phyloP scores from a whole-genome alignment of 352 stramenopile species.

The Pythium folliculosum region DNA sequence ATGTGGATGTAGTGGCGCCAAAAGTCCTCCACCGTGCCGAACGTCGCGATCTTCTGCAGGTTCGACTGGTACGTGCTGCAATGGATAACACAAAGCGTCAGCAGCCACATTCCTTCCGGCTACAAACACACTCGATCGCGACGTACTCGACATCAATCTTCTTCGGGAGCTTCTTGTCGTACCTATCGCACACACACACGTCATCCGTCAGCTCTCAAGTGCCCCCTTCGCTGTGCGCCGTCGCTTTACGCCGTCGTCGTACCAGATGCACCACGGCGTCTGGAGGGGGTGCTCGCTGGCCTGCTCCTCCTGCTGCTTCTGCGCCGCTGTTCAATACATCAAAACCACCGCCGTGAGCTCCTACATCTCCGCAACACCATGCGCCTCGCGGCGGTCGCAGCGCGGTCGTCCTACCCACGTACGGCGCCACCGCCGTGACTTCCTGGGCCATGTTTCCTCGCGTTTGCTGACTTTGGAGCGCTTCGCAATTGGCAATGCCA shows the following conservation, averaged over 20 bases:
- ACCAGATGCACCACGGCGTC: constrained; percentile 90
- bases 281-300: constrained; percentile 77
- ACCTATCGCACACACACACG: constrained; percentile 50
- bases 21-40: constrained; percentile 92
- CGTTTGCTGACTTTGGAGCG: constrained; percentile 1
- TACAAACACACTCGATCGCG: background rate
- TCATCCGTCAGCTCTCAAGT: background rate
- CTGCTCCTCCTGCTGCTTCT: constrained; percentile 33
- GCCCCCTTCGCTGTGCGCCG: too few species aligned
- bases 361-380: background rate
- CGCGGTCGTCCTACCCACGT: constrained; percentile 18
- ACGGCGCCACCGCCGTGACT: constrained; percentile 30
- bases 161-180: constrained; percentile 93
- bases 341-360: constrained; percentile 12
- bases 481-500: constrained; percentile 21
- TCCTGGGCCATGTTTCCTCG: constrained; percentile 25
- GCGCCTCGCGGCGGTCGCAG: background rate
- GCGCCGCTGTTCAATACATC: background rate
- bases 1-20: constrained; percentile 94
- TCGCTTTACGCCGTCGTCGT: constrained; percentile 8
- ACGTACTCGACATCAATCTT: constrained; percentile 87
- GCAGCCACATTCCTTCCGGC: background rate
- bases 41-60: constrained; percentile 88
- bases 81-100: background rate
- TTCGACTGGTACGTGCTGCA: constrained; percentile 76